These are phyloP conservation scores for Cystofilobasidium ferigula DNA, from an alignment of 768 basidiomycete species.

Conservation along the genomic window DNA sequence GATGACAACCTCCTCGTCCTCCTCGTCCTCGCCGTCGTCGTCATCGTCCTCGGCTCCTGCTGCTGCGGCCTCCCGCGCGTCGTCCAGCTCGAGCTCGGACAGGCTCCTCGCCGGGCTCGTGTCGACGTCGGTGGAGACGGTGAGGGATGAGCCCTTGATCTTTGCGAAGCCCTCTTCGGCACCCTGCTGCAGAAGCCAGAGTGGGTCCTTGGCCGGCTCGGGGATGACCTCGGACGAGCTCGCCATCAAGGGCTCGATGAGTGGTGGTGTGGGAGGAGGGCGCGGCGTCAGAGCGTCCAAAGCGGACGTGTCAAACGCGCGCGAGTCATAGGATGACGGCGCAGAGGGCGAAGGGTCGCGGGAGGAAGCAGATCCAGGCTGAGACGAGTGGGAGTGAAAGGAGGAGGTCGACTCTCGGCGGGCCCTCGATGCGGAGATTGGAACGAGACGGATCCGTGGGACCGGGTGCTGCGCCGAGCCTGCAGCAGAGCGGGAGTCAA, in stretches of 20 bases:
- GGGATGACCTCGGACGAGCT: constrained; percentile 5
- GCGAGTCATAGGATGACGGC: constrained; percentile 6
- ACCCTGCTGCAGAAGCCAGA: constrained; percentile 21
- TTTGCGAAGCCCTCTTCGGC: constrained; percentile 19
- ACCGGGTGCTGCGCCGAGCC: constrained; percentile 35
- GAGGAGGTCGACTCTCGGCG: neutral
- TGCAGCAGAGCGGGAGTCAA: neutral
- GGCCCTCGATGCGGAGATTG: neutral
- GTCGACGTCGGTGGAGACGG: neutral
- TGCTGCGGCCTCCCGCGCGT: neutral
- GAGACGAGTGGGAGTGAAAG: constrained; percentile 1
- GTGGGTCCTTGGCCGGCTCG: neutral
- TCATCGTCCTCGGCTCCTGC: constrained; percentile 9
- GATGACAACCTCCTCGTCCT: constrained; percentile 20
- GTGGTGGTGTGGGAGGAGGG: neutral
- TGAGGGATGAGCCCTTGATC: neutral
- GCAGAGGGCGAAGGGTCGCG: neutral
- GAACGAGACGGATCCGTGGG: constrained; percentile 38
- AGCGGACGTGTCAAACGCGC: neutral
- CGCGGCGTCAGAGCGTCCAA: neutral
- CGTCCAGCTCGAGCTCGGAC: too few species aligned
- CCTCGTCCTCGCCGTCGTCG: constrained; percentile 24
- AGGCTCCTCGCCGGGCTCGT: neutral
- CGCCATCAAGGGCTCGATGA: constrained; percentile 18
- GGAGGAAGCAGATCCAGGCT: neutral